Evolutionary conservation across 2,329 filamentous ascomycete species (phyloP), one percentile per base, ranked within the genome.

Genomic region (Hypoxylon sp.): DNA sequence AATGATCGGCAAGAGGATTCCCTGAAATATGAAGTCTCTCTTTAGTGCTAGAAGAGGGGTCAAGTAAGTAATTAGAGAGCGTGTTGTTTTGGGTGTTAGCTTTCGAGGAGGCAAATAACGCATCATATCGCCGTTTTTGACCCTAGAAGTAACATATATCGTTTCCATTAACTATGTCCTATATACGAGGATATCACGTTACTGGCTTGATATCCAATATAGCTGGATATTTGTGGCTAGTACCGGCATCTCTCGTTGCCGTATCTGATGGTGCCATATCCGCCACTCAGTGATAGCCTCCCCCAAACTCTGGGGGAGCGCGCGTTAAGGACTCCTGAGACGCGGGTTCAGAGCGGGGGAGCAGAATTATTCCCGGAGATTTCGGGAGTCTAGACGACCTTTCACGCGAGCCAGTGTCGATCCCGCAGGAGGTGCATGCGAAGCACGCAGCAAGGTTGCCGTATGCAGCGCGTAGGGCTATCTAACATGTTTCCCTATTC

Each of bases 401-500:
- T 51, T 69, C 35, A 48, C 53, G 58, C 54, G 57, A 67, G 61
- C 59, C 47, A 29, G 46, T 70, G 60, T 71, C 60, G 63, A 71
- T 71, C 63, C 53, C 58, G 46, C 51, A 63, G 51, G 61, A 46
- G 48, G 22, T 67, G 47, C 58, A 67, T 66, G 67, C 54, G 63
- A 69, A 67, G 66, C 59, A 71, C 66, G 50, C 53, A 66, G 61
- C 58, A 66, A 47, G 58, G 59, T 71, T 61, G 37, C 55, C 17
- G 53, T 66, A 66, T 70, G 67, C 67, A 69, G 51, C 29, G 37
- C 66, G 58, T 71, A 71, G 69, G 69, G 69, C 67, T 71, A 69
- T 46, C 66, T 63, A 61, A 44, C 54, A 44, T 66, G 26, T 66
- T 67, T 65, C 66, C 69, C 33, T 54, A 63, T 65, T 51, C 44